Evolutionary conservation across 2,329 filamentous ascomycete genomes (phyloP).

Genomic region (Lasiodiplodia theobromae): DNA sequence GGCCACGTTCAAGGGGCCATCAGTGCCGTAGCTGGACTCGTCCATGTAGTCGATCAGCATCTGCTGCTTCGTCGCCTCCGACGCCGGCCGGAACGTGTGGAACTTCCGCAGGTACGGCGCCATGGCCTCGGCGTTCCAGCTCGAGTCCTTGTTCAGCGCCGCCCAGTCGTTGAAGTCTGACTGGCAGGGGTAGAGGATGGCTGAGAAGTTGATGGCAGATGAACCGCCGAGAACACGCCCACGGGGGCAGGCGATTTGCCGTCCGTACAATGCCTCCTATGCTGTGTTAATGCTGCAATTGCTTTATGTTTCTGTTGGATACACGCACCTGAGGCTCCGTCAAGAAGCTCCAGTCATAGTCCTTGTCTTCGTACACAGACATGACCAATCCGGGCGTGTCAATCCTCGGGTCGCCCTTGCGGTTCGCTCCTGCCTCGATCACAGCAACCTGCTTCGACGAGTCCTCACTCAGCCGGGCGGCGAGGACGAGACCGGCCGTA

Average conservation of each 20-base stretch:
- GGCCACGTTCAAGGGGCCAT: slow-evolving; percentile 29
- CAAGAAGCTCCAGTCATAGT: slow-evolving; percentile 43
- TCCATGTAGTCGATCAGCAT: slow-evolving; percentile 33
- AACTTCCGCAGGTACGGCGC: slow-evolving; percentile 15
- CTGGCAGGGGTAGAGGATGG: slow-evolving; percentile 13
- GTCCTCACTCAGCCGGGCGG: slow-evolving; percentile 38
- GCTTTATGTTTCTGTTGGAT: not conserved
- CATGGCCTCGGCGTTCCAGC: slow-evolving; percentile 36
- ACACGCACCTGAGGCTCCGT: slow-evolving; percentile 41
- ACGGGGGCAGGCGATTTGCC: slow-evolving; percentile 20
- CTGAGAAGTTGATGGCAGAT: slow-evolving; percentile 43
- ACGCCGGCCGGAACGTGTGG: slow-evolving; percentile 14
- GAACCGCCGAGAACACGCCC: slow-evolving; percentile 33
- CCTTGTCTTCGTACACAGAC: slow-evolving; percentile 37
- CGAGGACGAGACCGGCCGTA: slow-evolving; percentile 32
- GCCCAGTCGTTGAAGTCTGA: slow-evolving; percentile 23
- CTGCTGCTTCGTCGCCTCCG: slow-evolving; percentile 34
- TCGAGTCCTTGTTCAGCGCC: slow-evolving; percentile 38
- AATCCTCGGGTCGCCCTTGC: slow-evolving; percentile 39
- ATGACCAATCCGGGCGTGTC: slow-evolving; percentile 37
- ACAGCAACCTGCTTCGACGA: slow-evolving; percentile 33
- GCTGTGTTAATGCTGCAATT: not conserved
- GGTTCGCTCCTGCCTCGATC: slow-evolving; percentile 37
- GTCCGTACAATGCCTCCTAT: slow-evolving; percentile 19
- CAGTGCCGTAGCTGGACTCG: slow-evolving; percentile 24